Conservation (phyloP, 2,329 filamentous ascomycete species). For the Arthrocladium fulminans region DNA sequence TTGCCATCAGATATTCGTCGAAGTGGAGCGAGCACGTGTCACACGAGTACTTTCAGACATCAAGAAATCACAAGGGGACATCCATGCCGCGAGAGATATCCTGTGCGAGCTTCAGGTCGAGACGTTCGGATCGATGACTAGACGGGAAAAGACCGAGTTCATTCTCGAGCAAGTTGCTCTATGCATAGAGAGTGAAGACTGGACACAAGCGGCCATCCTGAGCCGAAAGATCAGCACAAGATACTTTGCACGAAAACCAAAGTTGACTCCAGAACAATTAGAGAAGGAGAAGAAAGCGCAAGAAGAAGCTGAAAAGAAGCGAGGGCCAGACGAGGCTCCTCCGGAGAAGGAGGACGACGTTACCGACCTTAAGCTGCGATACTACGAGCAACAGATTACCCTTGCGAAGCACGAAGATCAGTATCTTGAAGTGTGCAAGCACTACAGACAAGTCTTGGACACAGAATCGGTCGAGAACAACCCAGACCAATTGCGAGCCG, state of each 20-base stretch:
- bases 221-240: constrained; percentile 94
- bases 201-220: constrained; percentile 89
- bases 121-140: constrained; percentile 96
- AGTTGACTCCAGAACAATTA: constrained; percentile 80
- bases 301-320: constrained; percentile 72
- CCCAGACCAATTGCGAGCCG: constrained; percentile 71
- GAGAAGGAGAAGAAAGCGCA: constrained; percentile 84
- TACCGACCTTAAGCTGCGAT: constrained; percentile 88
- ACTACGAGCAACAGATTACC: constrained; percentile 94
- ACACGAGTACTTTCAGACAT: constrained; percentile 94
- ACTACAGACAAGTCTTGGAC: constrained; percentile 93
- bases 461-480: constrained; percentile 93
- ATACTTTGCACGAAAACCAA: constrained; percentile 82
- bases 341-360: constrained; percentile 72
- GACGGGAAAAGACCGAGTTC: constrained; percentile 97
- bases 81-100: constrained; percentile 82
- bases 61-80: constrained; percentile 90
- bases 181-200: constrained; percentile 92
- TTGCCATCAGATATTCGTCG: constrained; percentile 72
- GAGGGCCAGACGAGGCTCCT: constrained; percentile 66
- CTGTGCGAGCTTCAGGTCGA: constrained; percentile 97
- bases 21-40: constrained; percentile 92
- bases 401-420: constrained; percentile 95
- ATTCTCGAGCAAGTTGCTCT: constrained; percentile 90
- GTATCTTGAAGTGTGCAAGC: constrained; percentile 95